Evolutionary conservation across 305 asterid species (phyloP).

Genomic region (Andrographis paniculata): DNA sequence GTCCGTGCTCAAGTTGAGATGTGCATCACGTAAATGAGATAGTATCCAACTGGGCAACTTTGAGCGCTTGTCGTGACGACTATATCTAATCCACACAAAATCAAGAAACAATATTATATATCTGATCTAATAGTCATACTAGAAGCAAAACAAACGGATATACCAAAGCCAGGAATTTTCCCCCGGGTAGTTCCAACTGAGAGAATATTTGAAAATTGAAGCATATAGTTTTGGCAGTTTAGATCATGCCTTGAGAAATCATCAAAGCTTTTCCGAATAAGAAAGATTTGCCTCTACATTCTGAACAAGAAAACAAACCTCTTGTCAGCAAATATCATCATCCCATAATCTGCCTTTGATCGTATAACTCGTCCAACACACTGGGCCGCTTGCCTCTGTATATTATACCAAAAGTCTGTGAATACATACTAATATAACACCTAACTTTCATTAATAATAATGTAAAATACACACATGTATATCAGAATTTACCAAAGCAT

Average conservation of each 20-base stretch:
- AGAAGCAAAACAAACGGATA: no score
- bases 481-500: constrained; percentile 70
- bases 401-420: constrained; percentile 11
- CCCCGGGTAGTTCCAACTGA: no score
- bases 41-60: constrained; percentile 95
- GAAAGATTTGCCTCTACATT: neutral
- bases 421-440: constrained; percentile 6
- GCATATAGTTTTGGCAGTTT: neutral
- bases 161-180: no score
- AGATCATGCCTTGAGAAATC: neutral
- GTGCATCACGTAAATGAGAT: constrained; percentile 92
- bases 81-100: constrained; percentile 46
- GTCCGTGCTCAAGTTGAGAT: constrained; percentile 92
- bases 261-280: constrained; percentile 1
- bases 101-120: constrained; percentile 6
- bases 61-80: constrained; percentile 93
- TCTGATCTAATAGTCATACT: no score
- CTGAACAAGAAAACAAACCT: constrained; percentile 38
- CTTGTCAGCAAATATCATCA: constrained; percentile 99
- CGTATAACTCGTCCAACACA: constrained; percentile 98
- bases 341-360: constrained; percentile 98
- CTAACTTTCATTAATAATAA: neutral
- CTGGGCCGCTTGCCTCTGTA: constrained; percentile 98
- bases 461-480: neutral
- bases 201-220: neutral